Evolutionary conservation across 768 basidiomycete species (phyloP), one percentile per base, ranked within the genome.

Genomic region (Sporobolomyces pararoseus): DNA sequence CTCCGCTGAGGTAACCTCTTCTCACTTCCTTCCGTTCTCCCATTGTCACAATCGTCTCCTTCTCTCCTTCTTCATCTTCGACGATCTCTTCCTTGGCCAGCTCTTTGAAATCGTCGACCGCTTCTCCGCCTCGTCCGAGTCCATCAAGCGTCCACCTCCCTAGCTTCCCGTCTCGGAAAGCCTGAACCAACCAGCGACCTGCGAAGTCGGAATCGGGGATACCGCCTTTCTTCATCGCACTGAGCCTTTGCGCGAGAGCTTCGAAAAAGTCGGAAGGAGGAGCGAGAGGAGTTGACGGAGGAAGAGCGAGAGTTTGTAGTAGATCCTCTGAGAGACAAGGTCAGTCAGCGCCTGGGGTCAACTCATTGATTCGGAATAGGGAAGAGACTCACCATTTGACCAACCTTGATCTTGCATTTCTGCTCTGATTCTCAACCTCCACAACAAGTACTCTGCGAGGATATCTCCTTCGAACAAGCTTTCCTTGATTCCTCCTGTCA

Each of bases 151-250:
- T 73, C 76, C 76, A 77, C 31, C 70, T 60, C 5, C 76, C 76
- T 34, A 77, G 65, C 52, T 70, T 68, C 29, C 82, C 83, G 25
- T 81, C 79, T 49, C 95, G 86, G 87, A 93, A 99, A 85, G 91
- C 91, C 52, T 85, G 83, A 49, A 98, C 84, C 76, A 97, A 88
- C 83, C 88, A 91, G 27, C 83, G 82, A 6, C 88, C 88, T 13
- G 92, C 90, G 29, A 90, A 85, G 6, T 84, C 78, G 6, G 83
- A 77, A 80, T 98, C 89, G 57, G 83, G 82, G 52, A 86, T 83
- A 19, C 88, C 91, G 7, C 93, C 91, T 70, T 87, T 85, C 72
- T 84, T 82, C 25, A 95, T 81, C 84, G 94, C 90, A n/a, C 89
- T 86, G 78, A 95, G 85, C 21, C 93, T 84, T 47, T 78, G 78